These are phyloP conservation scores for Murraya koenigii DNA, from an alignment of 345 rosid genomes.

Conservation along the genomic window DNA sequence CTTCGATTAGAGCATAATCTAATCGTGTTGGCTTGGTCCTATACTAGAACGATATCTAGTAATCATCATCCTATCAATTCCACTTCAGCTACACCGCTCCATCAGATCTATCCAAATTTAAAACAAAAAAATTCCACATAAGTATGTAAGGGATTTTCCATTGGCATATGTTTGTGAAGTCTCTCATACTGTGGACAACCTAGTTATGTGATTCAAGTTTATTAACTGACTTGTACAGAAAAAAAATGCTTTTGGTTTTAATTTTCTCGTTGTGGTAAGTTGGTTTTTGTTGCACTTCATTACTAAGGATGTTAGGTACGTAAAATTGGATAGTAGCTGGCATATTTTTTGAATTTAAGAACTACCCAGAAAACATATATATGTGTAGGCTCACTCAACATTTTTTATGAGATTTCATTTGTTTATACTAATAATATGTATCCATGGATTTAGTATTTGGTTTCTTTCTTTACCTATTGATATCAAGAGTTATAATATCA, in stretches of 20 bases:
- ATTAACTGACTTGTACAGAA: not conserved
- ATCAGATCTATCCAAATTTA: not conserved
- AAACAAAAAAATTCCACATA: not conserved
- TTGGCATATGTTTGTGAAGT: not conserved
- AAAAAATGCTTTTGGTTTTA: not conserved
- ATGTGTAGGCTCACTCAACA: not conserved
- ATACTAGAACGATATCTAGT: no score
- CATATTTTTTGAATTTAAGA: not conserved
- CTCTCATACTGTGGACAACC: not conserved
- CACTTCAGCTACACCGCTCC: no score
- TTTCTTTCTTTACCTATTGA: no score
- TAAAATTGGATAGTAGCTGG: not conserved
- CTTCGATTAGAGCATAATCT: no score
- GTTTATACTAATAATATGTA: no score
- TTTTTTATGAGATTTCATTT: no score
- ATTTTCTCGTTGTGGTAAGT: not conserved
- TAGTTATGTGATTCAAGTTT: not conserved
- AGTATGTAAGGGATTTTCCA: not conserved
- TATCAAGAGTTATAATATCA: not conserved
- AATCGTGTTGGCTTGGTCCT: no score
- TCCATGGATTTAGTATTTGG: not conserved
- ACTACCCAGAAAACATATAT: not conserved
- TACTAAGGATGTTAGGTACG: not conserved
- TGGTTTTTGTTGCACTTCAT: not conserved
- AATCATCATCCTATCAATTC: no score